These are phyloP conservation scores for Combretum micranthum DNA, from an alignment of 345 rosid genomes.

Conservation along the genomic window DNA sequence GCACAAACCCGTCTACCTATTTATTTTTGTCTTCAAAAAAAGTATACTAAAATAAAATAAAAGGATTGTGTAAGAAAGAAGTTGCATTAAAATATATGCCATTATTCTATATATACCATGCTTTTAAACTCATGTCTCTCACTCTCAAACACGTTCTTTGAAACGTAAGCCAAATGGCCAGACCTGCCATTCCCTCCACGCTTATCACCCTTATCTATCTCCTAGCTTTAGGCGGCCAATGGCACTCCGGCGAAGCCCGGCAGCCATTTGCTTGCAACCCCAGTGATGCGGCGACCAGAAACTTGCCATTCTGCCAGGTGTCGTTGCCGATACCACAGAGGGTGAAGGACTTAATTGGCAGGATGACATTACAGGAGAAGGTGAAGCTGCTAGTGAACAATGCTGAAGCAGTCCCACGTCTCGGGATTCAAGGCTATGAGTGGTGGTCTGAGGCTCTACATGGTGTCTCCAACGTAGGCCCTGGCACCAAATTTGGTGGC, in stretches of 20 bases:
- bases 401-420: slow-evolving; percentile 64
- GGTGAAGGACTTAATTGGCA: slow-evolving; percentile 55
- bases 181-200: slow-evolving; percentile 4
- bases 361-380: slow-evolving; percentile 72
- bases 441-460: slow-evolving; percentile 99
- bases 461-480: slow-evolving; percentile 81
- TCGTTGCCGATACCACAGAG: slow-evolving; percentile 43
- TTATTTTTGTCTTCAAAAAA: too few relatives aligned
- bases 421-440: slow-evolving; percentile 73
- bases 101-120: not conserved
- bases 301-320: slow-evolving; percentile 44
- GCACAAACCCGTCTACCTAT: too few relatives aligned
- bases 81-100: too few relatives aligned
- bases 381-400: slow-evolving; percentile 50
- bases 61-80: too few relatives aligned
- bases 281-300: slow-evolving; percentile 27
- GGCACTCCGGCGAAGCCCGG: slow-evolving; percentile 16
- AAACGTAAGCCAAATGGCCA: not conserved
- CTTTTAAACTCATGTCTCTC: not conserved
- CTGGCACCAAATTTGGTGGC: slow-evolving; percentile 59
- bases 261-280: slow-evolving; percentile 59
- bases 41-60: too few relatives aligned
- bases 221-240: slow-evolving; percentile 1
- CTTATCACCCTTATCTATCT: slow-evolving; percentile 18
- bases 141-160: slow-evolving; percentile 2